A percentile compares a stretch with the other conserved stretches of the same genome.
These are phyloP conservation scores for Mycena chlorophos DNA, from an alignment of 768 basidiomycete genomes.

Conservation along the genomic window DNA sequence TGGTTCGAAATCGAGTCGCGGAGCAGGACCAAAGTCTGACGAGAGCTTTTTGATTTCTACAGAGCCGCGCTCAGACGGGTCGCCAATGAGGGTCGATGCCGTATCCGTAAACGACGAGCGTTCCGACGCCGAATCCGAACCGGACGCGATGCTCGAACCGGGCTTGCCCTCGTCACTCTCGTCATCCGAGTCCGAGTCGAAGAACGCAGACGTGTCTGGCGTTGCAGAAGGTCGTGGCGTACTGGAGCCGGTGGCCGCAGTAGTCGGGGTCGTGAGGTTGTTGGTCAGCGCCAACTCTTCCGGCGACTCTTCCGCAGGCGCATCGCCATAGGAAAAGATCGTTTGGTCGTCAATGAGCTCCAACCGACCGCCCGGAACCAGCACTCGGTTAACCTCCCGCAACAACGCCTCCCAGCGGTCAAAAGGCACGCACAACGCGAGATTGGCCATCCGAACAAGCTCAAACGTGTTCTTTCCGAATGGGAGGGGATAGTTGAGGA, in stretches of 20 bases:
- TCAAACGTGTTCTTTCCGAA: constrained; percentile 67
- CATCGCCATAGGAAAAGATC: constrained; percentile 56
- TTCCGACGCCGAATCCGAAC: constrained; percentile 14
- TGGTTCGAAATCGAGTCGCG: constrained; percentile 13
- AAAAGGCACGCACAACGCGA: constrained; percentile 60
- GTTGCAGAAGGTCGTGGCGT: constrained; percentile 18
- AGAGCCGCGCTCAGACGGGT: constrained; percentile 17
- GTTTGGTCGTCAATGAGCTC: constrained; percentile 77
- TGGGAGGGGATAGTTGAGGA: constrained; percentile 58
- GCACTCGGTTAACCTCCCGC: constrained; percentile 60
- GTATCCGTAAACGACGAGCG: constrained; percentile 17
- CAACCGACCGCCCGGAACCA: constrained; percentile 59
- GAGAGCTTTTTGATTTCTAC: constrained; percentile 10
- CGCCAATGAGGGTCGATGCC: constrained; percentile 19
- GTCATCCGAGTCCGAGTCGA: constrained; percentile 17
- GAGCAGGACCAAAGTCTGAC: background rate
- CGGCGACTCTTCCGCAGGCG: constrained; percentile 22
- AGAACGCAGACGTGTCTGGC: constrained; percentile 16
- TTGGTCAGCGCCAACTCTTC: background rate
- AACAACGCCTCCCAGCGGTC: constrained; percentile 61
- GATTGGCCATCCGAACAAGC: constrained; percentile 70
- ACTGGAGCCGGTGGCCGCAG: constrained; percentile 1
- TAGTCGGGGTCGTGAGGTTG: background rate
- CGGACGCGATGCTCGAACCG: background rate
- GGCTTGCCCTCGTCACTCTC: constrained; percentile 9